Percentiles rank a stretch among this genome's conserved stretches.
phyloP scores from a whole-genome alignment of 1,284 basidiomycete species.

The Ustilago sp. region DNA sequence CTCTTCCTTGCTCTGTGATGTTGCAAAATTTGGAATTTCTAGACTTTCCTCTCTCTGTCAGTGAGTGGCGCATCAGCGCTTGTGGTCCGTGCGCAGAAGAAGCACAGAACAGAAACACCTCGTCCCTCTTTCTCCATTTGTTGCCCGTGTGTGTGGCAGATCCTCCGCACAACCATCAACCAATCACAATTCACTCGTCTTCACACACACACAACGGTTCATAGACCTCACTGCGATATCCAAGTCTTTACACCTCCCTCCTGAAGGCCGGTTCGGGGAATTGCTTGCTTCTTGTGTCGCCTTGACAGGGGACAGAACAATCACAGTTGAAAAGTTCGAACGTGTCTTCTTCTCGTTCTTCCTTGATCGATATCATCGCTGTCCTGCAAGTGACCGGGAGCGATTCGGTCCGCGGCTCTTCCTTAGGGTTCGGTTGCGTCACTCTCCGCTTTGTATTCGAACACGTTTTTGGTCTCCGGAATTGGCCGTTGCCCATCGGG shows the following conservation, averaged over 20 bases:
- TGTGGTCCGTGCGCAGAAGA: too few relatives aligned
- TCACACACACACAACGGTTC: neutral
- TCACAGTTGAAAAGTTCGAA: conserved; percentile 4
- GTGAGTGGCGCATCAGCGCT: conserved; percentile 6
- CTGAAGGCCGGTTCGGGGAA: too few relatives aligned
- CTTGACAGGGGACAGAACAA: too few relatives aligned
- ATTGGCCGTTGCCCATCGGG: conserved; percentile 8
- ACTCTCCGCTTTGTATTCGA: neutral
- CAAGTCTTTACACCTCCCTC: too few relatives aligned
- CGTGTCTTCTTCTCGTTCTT: neutral
- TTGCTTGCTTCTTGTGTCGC: too few relatives aligned
- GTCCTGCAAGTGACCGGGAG: neutral
- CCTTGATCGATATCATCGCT: conserved; percentile 9
- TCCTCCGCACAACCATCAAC: conserved; percentile 3
- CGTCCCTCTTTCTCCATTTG: neutral
- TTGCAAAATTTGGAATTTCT: conserved; percentile 4
- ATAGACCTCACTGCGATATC: too few relatives aligned
- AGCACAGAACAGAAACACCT: too few relatives aligned
- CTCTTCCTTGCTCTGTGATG: conserved; percentile 3
- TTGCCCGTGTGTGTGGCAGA: neutral
- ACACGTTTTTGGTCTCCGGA: conserved; percentile 7
- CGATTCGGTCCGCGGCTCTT: conserved; percentile 10
- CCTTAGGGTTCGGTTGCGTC: neutral
- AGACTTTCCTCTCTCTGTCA: neutral
- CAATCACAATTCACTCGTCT: conserved; percentile 1